A percentile compares a stretch with the other conserved stretches of the same genome.
phyloP scores from a whole-genome alignment of 2,329 filamentous ascomycete genomes.

The Colletotrichum tabaci region DNA sequence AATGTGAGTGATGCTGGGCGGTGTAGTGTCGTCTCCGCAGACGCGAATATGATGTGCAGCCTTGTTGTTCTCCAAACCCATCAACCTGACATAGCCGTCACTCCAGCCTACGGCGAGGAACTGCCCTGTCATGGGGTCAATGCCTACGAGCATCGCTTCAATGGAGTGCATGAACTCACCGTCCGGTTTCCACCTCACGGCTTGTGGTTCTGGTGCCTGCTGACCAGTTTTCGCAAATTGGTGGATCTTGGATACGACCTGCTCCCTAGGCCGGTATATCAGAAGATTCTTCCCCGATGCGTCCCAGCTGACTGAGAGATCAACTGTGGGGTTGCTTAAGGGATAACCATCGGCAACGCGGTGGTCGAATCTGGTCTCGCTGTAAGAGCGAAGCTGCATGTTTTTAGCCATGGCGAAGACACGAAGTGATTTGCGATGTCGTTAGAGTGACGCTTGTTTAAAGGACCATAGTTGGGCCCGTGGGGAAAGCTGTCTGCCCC shows the following conservation, averaged over 20 bases:
- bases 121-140: conserved; percentile 67
- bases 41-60: conserved; percentile 80
- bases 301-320: conserved; percentile 81
- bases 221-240: conserved; percentile 59
- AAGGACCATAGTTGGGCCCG: conserved; percentile 27
- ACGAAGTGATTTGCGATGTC: conserved; percentile 36
- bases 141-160: no score
- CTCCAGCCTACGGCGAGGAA: conserved; percentile 88
- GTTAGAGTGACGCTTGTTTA: neutral
- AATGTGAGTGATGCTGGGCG: conserved; percentile 65
- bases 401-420: conserved; percentile 45
- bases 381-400: conserved; percentile 62
- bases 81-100: conserved; percentile 82
- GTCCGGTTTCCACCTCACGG: conserved; percentile 77
- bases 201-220: conserved; percentile 59
- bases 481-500: neutral
- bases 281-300: conserved; percentile 78
- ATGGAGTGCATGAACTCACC: conserved; percentile 62
- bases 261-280: conserved; percentile 84
- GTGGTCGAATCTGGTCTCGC: conserved; percentile 71
- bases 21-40: conserved; percentile 55
- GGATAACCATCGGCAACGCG: conserved; percentile 72
- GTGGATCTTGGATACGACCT: conserved; percentile 70
- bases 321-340: conserved; percentile 86
- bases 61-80: conserved; percentile 86